Percentiles rank a stretch among this genome's conserved stretches.
Conservation (phyloP, 164 flowering plant genomes). For the Amborella trichopoda region DNA sequence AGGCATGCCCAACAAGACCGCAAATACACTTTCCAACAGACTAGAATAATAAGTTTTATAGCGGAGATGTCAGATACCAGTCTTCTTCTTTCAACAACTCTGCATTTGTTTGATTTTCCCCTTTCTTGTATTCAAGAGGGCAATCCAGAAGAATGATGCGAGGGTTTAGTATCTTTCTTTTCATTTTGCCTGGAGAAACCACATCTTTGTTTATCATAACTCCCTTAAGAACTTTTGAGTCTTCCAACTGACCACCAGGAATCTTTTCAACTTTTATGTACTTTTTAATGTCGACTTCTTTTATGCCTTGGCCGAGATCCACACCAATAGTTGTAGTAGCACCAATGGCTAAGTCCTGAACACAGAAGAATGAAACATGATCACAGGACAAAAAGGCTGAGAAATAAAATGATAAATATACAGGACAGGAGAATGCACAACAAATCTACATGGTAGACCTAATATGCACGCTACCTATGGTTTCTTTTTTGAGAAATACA, state of each 20-base stretch:
- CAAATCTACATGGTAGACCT: no score
- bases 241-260: constrained; percentile 96
- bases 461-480: no score
- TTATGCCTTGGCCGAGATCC: constrained; percentile 82
- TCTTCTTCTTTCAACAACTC: constrained; percentile 89
- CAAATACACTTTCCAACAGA: no score
- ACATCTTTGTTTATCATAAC: constrained; percentile 97
- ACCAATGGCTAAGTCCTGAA: constrained; percentile 85
- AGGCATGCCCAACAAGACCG: no score
- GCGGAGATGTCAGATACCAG: no score
- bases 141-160: constrained; percentile 86
- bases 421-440: no score
- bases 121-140: constrained; percentile 94
- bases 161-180: constrained; percentile 80
- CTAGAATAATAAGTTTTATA: no score
- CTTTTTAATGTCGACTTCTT: constrained; percentile 90
- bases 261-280: constrained; percentile 89
- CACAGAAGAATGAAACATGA: constrained; percentile 5
- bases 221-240: constrained; percentile 78
- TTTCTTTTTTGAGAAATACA: no score
- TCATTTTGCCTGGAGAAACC: constrained; percentile 95
- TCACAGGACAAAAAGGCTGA: no score
- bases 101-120: constrained; percentile 96
- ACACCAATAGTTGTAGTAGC: constrained; percentile 85
- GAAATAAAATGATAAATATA: no score